These are phyloP conservation scores for Tuctoria greenei DNA, from an alignment of 176 grass and related monocot genomes.

Conservation along the genomic window DNA sequence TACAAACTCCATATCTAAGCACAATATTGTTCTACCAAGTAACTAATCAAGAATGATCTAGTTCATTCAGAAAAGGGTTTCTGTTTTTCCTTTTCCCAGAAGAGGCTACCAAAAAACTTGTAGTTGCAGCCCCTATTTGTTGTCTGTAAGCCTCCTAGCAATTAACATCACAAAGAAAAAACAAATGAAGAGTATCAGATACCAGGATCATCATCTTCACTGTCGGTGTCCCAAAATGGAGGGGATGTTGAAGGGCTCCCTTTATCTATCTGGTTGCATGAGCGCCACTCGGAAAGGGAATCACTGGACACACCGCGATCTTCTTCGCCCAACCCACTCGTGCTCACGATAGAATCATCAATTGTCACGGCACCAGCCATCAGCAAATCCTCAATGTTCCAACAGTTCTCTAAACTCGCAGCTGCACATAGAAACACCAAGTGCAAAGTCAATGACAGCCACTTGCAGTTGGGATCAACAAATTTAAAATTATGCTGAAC, in stretches of 20 bases:
- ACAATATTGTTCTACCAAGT: neutral
- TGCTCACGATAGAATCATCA: conserved; percentile 51
- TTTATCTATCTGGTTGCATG: conserved; percentile 61
- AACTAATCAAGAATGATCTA: conserved; percentile 9
- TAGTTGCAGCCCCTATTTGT: neutral
- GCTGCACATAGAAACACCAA: conserved; percentile 38
- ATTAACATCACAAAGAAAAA: neutral
- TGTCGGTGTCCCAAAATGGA: conserved; percentile 64
- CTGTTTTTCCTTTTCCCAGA: neutral
- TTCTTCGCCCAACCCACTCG: conserved; percentile 33
- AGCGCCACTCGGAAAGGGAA: conserved; percentile 55
- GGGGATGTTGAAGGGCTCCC: conserved; percentile 71
- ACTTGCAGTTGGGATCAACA: neutral
- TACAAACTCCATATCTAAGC: neutral
- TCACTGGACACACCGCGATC: conserved; percentile 38
- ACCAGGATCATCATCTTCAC: conserved; percentile 68
- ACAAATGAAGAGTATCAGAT: neutral
- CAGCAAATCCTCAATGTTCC: conserved; percentile 13
- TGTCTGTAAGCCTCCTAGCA: neutral
- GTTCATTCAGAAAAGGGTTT: conserved; percentile 4
- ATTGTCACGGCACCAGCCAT: conserved; percentile 49
- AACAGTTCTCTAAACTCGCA: neutral
- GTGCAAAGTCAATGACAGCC: neutral
- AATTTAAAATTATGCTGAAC: conserved; percentile 19
- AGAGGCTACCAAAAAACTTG: neutral